Conservation (phyloP, 2,329 filamentous ascomycete genomes). For the Thielaviopsis musarum region DNA sequence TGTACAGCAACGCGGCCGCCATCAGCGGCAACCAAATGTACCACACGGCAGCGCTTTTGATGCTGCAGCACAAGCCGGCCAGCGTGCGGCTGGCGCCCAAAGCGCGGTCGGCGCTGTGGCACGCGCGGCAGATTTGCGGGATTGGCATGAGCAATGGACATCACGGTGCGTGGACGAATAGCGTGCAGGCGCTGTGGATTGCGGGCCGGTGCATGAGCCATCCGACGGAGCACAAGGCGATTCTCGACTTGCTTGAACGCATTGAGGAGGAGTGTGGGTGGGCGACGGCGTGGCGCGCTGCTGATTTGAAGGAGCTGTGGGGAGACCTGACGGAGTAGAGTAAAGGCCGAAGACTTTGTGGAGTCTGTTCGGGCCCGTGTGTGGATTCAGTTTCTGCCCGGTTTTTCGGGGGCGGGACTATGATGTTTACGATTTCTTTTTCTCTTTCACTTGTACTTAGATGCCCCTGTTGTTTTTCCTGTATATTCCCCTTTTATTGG, state of each 20-base stretch:
- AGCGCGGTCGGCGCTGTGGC: slow-evolving; percentile 27
- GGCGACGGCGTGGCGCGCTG: slow-evolving; percentile 34
- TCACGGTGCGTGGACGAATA: slow-evolving; percentile 36
- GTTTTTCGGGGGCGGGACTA: not conserved
- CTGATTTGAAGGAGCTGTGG: slow-evolving; percentile 35
- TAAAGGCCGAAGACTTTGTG: not conserved
- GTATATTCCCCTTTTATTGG: not conserved
- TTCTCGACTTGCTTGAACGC: slow-evolving; percentile 28
- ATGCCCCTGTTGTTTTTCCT: not conserved
- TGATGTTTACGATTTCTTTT: not conserved
- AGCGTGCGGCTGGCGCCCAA: slow-evolving; percentile 24
- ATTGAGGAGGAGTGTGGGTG: slow-evolving; percentile 37
- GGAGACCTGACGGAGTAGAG: slow-evolving; percentile 21
- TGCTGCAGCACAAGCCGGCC: slow-evolving; percentile 29
- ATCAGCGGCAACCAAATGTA: slow-evolving; percentile 38
- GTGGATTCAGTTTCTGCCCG: not conserved
- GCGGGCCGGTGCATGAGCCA: slow-evolving; percentile 35
- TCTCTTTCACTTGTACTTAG: not conserved
- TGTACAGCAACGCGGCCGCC: slow-evolving; percentile 33
- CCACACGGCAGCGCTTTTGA: slow-evolving; percentile 33
- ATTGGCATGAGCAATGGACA: slow-evolving; percentile 36
- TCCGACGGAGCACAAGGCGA: slow-evolving; percentile 22
- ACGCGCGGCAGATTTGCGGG: slow-evolving; percentile 33
- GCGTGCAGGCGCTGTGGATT: slow-evolving; percentile 36
- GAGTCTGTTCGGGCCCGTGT: not conserved